Evolutionary conservation across 176 grass and related monocot genomes (phyloP), one percentile per base, ranked within the genome.

Genomic region (Aechmea fasciata): DNA sequence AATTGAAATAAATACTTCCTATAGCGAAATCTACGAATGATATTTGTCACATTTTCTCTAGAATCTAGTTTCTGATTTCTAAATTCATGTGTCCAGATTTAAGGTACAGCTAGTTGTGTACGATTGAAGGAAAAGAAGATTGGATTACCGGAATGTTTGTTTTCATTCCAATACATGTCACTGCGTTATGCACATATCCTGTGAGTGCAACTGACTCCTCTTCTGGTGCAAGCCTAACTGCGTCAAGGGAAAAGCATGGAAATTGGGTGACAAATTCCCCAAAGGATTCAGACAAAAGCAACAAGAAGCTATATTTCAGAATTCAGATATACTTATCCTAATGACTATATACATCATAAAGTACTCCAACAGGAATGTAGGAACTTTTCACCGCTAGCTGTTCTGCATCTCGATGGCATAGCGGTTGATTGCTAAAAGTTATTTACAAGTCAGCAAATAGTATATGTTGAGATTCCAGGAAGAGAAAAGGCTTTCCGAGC

Each of bases 201-300:
- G 94, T 97, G 71, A 97, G 89, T 77, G 85, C 79, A 7, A 62
- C 75, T 14, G 94, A 97, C 79, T 97, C 94, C 69, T 90, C 94
- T 87, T 92, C 89, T 71, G 86, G 89, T 78, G 89, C 94, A 10
- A 97, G 83, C 61, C 89, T 97, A 84, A 92, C 93, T 96, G 71
- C 67, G 86, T 79, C 29, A 83, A 85, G 76, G 19, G 19, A 79
- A 69, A 50, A 1, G 47, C 76, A 55, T n/a, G 15, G 15, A 55
- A 55, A 55, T n/a, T 55, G 15, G 13, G 13, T n/a, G 52, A 55
- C 15, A 55, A 13, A n/a, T 14, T 55, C 52, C 15, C 12, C 15
- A 55, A 55, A 55, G 52, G 15, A 14, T 41, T 41, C 33, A 41
- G 33, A 41, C 4, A 11, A 57, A 57, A 57, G 8, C n/a, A 57